Evolutionary conservation across 2,329 filamentous ascomycete species (phyloP).

Genomic region (Aspergillus felis): DNA sequence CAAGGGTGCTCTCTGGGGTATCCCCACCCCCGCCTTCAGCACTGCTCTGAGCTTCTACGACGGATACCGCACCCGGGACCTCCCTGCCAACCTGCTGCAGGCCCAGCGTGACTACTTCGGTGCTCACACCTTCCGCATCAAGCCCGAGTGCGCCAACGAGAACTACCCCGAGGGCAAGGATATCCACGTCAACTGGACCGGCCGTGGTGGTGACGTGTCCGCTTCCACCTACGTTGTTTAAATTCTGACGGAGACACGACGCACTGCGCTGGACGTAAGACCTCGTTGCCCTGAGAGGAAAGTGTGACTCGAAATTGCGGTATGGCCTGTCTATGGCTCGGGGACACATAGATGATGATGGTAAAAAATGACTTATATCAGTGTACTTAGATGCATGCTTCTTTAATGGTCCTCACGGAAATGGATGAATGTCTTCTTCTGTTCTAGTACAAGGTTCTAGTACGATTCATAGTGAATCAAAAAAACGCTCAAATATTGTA

Average conservation of each 20-base stretch:
- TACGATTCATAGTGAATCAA: too few species aligned
- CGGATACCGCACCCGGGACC: conserved; percentile 93
- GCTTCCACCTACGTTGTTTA: conserved; percentile 98
- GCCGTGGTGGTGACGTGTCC: conserved; percentile 92
- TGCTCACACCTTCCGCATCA: conserved; percentile 84
- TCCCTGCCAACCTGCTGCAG: conserved; percentile 97
- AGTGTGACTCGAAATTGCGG: conserved; percentile 9
- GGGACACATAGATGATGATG: conserved; percentile 23
- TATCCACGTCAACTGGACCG: conserved; percentile 99
- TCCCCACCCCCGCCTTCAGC: conserved; percentile 93
- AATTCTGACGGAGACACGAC: conserved; percentile 24
- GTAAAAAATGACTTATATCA: conserved; percentile 9
- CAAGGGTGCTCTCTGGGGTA: conserved; percentile 89
- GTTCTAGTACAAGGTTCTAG: too few species aligned
- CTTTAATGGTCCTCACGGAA: conserved; percentile 1
- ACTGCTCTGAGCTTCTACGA: conserved; percentile 98
- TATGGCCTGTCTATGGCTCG: conserved; percentile 2
- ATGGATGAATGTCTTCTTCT: background rate
- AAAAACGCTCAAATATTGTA: too few species aligned
- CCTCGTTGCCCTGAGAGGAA: conserved; percentile 10
- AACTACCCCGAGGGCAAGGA: conserved; percentile 83
- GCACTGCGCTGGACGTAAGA: conserved; percentile 25
- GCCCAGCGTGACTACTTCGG: conserved; percentile 99
- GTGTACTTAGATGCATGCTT: conserved; percentile 22
- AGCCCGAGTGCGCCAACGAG: conserved; percentile 70